A percentile compares a stretch with the other conserved stretches of the same genome.
phyloP scores from a whole-genome alignment of 176 grass and related monocot genomes.

The Carex pumila region DNA sequence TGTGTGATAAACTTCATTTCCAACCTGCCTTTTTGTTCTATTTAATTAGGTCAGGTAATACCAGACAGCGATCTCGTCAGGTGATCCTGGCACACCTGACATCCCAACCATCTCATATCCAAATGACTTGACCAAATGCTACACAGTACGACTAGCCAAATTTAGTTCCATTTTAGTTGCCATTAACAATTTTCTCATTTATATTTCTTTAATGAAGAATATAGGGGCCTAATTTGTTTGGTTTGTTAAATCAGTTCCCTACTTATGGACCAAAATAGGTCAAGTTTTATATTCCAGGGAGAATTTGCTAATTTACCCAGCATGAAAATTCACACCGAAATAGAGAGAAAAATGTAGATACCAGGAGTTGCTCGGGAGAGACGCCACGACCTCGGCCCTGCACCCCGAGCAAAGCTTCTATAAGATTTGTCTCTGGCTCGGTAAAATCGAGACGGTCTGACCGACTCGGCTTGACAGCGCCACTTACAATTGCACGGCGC shows the following conservation, averaged over 20 bases:
- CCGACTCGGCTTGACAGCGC: conserved; percentile 18
- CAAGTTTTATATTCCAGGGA: neutral
- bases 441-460: conserved; percentile 24
- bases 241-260: neutral
- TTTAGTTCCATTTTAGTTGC: neutral
- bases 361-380: conserved; percentile 61
- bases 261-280: neutral
- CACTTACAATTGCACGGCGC: neutral
- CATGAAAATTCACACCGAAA: neutral
- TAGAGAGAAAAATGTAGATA: neutral
- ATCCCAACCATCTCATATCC: too few relatives aligned
- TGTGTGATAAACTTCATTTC: neutral
- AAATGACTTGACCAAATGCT: neutral
- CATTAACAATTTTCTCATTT: neutral
- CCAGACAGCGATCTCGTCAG: too few relatives aligned
- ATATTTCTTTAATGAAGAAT: neutral
- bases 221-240: neutral
- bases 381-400: conserved; percentile 70
- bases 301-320: neutral
- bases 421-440: conserved; percentile 39
- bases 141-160: neutral
- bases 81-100: too few relatives aligned
- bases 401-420: conserved; percentile 76
- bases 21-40: too few relatives aligned
- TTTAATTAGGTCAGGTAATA: too few relatives aligned